Percentiles rank a stretch among this genome's conserved stretches.
Conservation (phyloP, 1,284 basidiomycete species). For the Ustilago nuda region DNA sequence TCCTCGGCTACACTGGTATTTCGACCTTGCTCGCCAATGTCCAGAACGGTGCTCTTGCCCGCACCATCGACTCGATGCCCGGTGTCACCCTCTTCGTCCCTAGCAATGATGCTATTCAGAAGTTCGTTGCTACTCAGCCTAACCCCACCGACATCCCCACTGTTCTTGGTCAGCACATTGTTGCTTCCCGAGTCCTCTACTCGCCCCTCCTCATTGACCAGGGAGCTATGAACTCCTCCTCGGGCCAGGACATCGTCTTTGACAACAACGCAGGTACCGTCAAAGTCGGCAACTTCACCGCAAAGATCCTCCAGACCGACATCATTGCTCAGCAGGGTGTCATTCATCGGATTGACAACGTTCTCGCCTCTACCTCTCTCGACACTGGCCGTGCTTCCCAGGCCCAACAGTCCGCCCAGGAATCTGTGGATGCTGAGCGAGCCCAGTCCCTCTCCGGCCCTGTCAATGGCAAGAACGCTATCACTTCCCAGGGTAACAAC, state of each 20-base stretch:
- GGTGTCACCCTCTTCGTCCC: slow-evolving; percentile 60
- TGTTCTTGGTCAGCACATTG: slow-evolving; percentile 52
- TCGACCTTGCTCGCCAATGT: slow-evolving; percentile 32
- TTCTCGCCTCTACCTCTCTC: slow-evolving; percentile 45
- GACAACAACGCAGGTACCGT: slow-evolving; percentile 47
- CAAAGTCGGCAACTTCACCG: slow-evolving; percentile 50
- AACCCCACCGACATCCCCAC: slow-evolving; percentile 36
- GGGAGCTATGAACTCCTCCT: slow-evolving; percentile 49
- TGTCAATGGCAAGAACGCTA: slow-evolving; percentile 43
- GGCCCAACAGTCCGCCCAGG: slow-evolving; percentile 48
- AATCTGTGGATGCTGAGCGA: slow-evolving; percentile 15
- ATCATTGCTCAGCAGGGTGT: slow-evolving; percentile 55
- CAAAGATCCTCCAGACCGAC: slow-evolving; percentile 55
- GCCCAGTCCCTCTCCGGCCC: slow-evolving; percentile 42
- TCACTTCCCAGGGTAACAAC: slow-evolving; percentile 48
- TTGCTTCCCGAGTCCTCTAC: slow-evolving; percentile 53
- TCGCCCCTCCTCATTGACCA: slow-evolving; percentile 53
- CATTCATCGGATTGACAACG: slow-evolving; percentile 56
- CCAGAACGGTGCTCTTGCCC: slow-evolving; percentile 32
- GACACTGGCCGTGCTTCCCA: slow-evolving; percentile 49
- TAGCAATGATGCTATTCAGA: slow-evolving; percentile 41
- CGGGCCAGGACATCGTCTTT: slow-evolving; percentile 55
- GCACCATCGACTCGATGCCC: slow-evolving; percentile 42
- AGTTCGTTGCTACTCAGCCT: slow-evolving; percentile 32
- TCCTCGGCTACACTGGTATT: slow-evolving; percentile 31